phyloP scores from a whole-genome alignment of 192 early-diverging fungal genomes.

The Lunasporangiospora selenospora region DNA sequence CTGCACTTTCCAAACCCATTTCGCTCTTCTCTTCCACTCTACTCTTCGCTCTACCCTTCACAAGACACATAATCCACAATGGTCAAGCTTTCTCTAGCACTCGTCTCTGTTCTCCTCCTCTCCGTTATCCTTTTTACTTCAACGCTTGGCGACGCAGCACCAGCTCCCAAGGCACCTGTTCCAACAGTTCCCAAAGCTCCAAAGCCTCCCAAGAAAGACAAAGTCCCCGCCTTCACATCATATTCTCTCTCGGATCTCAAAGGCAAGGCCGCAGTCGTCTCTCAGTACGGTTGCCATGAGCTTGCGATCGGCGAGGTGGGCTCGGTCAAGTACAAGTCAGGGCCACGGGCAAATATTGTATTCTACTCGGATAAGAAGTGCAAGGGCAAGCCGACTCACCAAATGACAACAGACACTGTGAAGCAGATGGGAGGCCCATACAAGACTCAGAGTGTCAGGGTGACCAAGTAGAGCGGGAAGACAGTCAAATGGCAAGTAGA shows the following conservation, averaged over 20 bases:
- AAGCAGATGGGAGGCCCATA: constrained; percentile 32
- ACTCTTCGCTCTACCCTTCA: not conserved
- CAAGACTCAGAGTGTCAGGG: constrained; percentile 23
- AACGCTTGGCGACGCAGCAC: constrained; percentile 4
- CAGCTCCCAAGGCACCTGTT: not conserved
- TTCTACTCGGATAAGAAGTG: constrained; percentile 28
- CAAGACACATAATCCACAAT: not conserved
- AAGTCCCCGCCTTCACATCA: constrained; percentile 16
- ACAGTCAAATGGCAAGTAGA: no score
- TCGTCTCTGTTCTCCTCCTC: constrained; percentile 13
- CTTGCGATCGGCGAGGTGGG: constrained; percentile 10
- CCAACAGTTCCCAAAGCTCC: no score
- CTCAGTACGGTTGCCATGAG: constrained; percentile 20
- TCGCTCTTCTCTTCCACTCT: not conserved
- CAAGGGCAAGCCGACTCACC: constrained; percentile 23
- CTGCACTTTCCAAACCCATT: not conserved
- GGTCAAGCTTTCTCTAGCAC: constrained; percentile 22
- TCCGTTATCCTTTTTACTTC: constrained; percentile 2
- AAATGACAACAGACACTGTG: constrained; percentile 21
- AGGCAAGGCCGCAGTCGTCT: constrained; percentile 1
- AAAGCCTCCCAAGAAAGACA: not conserved
- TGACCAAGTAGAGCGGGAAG: constrained; percentile 12
- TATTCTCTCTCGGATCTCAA: not conserved
- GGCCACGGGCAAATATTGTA: constrained; percentile 1
- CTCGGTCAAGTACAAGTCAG: constrained; percentile 11